A percentile compares a stretch with the other conserved stretches of the same genome.
phyloP scores from a whole-genome alignment of 805 yeast genomes.

The Yarrowia osloensis region DNA sequence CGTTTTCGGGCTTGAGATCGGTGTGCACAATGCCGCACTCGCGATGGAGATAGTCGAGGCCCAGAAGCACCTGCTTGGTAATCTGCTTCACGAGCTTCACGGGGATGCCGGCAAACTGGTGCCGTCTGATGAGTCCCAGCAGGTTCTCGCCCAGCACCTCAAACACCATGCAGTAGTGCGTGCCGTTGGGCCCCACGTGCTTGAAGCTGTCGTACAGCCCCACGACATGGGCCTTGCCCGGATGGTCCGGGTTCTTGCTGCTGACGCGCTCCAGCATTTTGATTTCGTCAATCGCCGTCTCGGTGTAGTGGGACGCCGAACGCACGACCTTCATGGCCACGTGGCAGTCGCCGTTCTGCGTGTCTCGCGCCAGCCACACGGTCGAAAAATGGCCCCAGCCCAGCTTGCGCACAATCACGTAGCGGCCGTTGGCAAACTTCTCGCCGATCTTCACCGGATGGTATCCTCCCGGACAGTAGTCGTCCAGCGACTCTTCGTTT shows the following conservation, averaged over 20 bases:
- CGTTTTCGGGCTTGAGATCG: conserved; percentile 73
- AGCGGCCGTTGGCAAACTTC: conserved; percentile 69
- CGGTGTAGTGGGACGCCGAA: conserved; percentile 86
- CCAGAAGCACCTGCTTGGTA: conserved; percentile 72
- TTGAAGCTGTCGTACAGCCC: conserved; percentile 79
- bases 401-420: conserved; percentile 78
- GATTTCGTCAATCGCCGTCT: conserved; percentile 92
- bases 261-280: conserved; percentile 66
- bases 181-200: conserved; percentile 88
- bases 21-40: conserved; percentile 75
- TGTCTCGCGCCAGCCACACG: conserved; percentile 82
- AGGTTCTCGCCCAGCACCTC: conserved; percentile 95
- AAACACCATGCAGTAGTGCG: conserved; percentile 94
- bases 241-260: conserved; percentile 64
- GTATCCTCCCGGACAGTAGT: conserved; percentile 91
- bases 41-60: conserved; percentile 71
- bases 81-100: conserved; percentile 74
- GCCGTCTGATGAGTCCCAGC: conserved; percentile 78
- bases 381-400: conserved; percentile 99
- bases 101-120: conserved; percentile 78
- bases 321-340: conserved; percentile 95
- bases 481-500: conserved; percentile 77
- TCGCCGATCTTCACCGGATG: conserved; percentile 94
- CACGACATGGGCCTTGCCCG: conserved; percentile 81
- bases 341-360: conserved; percentile 58